phyloP scores from a whole-genome alignment of 352 stramenopile species.

The Phytophthora hybrid region DNA sequence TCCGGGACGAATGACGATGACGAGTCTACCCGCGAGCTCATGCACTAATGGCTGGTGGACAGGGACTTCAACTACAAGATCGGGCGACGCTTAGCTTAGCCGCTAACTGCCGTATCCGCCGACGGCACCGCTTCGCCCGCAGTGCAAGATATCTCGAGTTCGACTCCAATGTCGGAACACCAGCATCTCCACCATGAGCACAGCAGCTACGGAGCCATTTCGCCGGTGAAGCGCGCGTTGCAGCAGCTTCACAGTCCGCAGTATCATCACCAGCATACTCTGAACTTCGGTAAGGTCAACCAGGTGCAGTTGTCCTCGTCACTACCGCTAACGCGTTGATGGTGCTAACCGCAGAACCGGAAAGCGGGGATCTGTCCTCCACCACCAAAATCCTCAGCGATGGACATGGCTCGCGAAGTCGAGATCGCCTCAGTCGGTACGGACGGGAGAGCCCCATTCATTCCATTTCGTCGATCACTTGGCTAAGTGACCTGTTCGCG shows the following conservation, averaged over 20 bases:
- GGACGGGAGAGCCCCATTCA: neutral
- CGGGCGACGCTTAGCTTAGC: constrained; percentile 29
- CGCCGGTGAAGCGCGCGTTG: constrained; percentile 37
- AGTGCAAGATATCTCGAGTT: constrained; percentile 29
- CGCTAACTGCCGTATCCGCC: constrained; percentile 13
- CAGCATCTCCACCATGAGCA: constrained; percentile 36
- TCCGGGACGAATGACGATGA: no score
- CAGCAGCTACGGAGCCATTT: constrained; percentile 35
- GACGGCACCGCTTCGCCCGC: constrained; percentile 23
- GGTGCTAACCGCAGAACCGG: constrained; percentile 24
- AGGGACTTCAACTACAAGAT: constrained; percentile 12
- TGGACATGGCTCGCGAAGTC: constrained; percentile 30
- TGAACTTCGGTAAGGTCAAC: constrained; percentile 37
- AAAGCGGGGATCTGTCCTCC: constrained; percentile 37
- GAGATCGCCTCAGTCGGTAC: constrained; percentile 45
- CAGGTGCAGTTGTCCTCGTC: neutral
- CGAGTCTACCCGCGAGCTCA: no score
- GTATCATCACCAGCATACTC: constrained; percentile 28
- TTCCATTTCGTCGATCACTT: neutral
- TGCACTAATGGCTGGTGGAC: no score
- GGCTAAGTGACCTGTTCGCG: neutral
- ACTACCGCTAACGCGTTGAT: neutral
- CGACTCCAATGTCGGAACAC: constrained; percentile 29
- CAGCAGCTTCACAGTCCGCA: constrained; percentile 29
- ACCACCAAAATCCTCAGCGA: constrained; percentile 35